Evolutionary conservation across 768 basidiomycete species (phyloP).

Genomic region (Auricularia cornea): DNA sequence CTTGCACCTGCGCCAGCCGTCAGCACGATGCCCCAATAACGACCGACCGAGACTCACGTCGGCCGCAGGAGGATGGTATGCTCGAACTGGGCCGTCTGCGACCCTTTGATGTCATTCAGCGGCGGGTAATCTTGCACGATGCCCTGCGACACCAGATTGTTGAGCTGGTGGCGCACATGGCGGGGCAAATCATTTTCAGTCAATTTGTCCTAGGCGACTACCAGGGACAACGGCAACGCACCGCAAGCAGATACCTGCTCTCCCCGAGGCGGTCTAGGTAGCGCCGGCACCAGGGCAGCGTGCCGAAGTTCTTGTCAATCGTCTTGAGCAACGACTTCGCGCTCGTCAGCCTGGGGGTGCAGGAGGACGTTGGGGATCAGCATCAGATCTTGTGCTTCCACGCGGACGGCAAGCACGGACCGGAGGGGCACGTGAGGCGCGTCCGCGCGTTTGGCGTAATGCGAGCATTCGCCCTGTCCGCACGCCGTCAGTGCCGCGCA

Average conservation of each 20-base stretch:
- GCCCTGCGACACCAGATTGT: constrained; percentile 79
- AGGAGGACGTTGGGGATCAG: constrained; percentile 5
- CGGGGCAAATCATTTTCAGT: too few species aligned
- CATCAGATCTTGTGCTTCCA: neutral
- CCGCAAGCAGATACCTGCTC: constrained; percentile 86
- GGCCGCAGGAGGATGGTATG: constrained; percentile 81
- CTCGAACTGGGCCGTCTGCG: constrained; percentile 94
- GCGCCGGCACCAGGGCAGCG: constrained; percentile 88
- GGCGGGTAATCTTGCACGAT: constrained; percentile 93
- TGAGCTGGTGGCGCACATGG: too few species aligned
- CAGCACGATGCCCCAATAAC: neutral
- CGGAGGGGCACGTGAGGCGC: constrained; percentile 66
- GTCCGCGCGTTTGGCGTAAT: constrained; percentile 72
- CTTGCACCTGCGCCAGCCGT: constrained; percentile 35
- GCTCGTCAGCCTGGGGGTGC: constrained; percentile 52
- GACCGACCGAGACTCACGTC: constrained; percentile 26
- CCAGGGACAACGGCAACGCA: constrained; percentile 27
- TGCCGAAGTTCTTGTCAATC: constrained; percentile 90
- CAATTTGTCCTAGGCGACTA: neutral
- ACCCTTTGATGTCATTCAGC: constrained; percentile 70
- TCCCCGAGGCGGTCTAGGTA: constrained; percentile 92
- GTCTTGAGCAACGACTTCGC: constrained; percentile 80
- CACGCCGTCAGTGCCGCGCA: neutral
- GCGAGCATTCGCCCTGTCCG: constrained; percentile 80
- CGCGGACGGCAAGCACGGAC: constrained; percentile 32